These are phyloP conservation scores for Ustilago bromivora DNA, from an alignment of 1,284 basidiomycete genomes.

Conservation along the genomic window DNA sequence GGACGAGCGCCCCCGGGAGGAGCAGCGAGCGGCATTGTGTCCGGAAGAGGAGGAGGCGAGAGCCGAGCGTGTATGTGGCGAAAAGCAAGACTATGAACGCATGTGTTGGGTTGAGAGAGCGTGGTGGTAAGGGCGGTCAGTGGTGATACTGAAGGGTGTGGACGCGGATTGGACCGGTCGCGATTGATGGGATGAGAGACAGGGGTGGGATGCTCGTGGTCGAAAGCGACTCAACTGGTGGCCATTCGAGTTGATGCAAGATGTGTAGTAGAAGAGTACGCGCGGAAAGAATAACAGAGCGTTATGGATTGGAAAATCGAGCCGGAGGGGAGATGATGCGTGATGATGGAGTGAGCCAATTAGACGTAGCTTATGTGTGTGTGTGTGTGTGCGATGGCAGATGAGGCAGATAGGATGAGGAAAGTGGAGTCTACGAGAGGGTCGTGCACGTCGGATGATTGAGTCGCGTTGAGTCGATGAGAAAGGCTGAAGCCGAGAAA, in stretches of 20 bases:
- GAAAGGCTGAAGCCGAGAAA: background rate
- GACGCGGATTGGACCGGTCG: background rate
- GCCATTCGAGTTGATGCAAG: background rate
- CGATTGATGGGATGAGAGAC: too few relatives aligned
- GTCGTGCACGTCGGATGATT: background rate
- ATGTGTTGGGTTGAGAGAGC: slow-evolving; percentile 12
- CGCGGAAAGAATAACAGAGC: too few relatives aligned
- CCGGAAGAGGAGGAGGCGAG: slow-evolving; percentile 3
- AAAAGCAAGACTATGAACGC: slow-evolving; percentile 13
- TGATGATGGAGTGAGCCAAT: background rate
- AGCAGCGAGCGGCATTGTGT: slow-evolving; percentile 31
- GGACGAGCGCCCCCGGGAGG: slow-evolving; percentile 20
- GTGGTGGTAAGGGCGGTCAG: background rate
- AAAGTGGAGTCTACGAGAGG: background rate
- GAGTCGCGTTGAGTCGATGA: background rate
- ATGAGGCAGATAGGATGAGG: background rate
- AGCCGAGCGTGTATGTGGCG: background rate
- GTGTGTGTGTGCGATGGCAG: background rate
- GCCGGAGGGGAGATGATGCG: background rate
- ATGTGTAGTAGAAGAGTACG: too few relatives aligned
- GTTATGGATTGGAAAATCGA: background rate
- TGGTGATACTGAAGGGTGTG: too few relatives aligned
- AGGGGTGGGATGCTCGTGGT: too few relatives aligned
- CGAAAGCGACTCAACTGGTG: background rate
- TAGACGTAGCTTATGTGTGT: background rate